These are phyloP conservation scores for Tetrahymena malaccensis DNA, from an alignment of 73 alveolate genomes.

Conservation along the genomic window DNA sequence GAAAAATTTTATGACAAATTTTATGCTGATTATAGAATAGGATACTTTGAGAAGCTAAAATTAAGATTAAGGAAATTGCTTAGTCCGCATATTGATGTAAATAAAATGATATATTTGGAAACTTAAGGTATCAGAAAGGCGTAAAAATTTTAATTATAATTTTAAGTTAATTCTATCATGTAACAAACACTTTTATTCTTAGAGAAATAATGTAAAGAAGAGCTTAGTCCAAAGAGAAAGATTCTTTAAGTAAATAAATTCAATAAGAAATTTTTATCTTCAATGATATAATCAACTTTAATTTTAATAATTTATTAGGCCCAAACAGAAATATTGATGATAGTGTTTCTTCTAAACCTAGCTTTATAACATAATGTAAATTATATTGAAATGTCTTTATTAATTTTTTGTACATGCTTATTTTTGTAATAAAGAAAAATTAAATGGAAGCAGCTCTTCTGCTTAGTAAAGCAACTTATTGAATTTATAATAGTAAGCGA, in stretches of 20 bases:
- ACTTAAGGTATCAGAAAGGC: slow-evolving; percentile 13
- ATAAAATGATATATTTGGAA: slow-evolving; percentile 28
- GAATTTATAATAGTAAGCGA: neutral
- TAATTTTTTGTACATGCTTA: neutral
- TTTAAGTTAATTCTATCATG: neutral
- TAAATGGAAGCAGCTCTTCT: neutral
- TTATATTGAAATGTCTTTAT: neutral
- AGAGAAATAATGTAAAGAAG: neutral
- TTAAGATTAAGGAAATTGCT: slow-evolving; percentile 34
- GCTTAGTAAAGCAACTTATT: neutral
- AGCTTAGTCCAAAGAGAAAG: slow-evolving; percentile 8
- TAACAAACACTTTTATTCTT: neutral
- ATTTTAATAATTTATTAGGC: neutral
- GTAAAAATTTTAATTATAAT: neutral
- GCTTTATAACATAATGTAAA: neutral
- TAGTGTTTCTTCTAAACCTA: neutral
- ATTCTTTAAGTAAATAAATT: neutral
- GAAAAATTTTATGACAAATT: slow-evolving; percentile 34
- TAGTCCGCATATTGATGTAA: slow-evolving; percentile 42
- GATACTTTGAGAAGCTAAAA: slow-evolving; percentile 40
- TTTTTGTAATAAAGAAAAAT: neutral
- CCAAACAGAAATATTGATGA: neutral
- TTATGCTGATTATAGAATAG: slow-evolving; percentile 42
- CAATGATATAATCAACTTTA: neutral
- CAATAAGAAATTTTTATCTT: neutral